A percentile compares a stretch with the other conserved stretches of the same genome.
These are phyloP conservation scores for Gonapodya sp. DNA, from an alignment of 192 early-diverging fungal species.

Conservation along the genomic window DNA sequence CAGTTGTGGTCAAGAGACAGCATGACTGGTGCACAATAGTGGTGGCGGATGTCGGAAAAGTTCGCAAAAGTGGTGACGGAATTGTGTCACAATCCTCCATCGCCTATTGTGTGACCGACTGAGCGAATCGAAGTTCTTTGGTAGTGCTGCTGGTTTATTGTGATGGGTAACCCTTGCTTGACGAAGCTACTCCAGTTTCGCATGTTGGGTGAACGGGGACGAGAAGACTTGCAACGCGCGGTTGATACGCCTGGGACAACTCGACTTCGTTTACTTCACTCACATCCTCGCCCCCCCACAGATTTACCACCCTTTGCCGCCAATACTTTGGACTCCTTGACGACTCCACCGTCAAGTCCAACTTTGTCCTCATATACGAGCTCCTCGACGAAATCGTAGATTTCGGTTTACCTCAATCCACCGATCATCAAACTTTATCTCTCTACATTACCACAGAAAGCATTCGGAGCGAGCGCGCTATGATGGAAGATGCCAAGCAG, in stretches of 20 bases:
- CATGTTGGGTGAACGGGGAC: too few relatives aligned
- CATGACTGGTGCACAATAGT: background rate
- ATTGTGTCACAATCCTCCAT: too few relatives aligned
- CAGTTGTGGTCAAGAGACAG: too few relatives aligned
- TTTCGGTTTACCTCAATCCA: conserved; percentile 82
- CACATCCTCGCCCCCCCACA: conserved; percentile 4
- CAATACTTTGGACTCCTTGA: conserved; percentile 76
- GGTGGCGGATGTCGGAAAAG: background rate
- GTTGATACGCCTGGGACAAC: too few relatives aligned
- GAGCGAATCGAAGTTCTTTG: too few relatives aligned
- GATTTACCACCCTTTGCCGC: conserved; percentile 58
- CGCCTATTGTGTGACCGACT: too few relatives aligned
- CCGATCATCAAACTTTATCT: conserved; percentile 71
- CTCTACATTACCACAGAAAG: conserved; percentile 75
- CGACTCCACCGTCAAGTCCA: conserved; percentile 73
- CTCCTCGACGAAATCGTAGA: conserved; percentile 76
- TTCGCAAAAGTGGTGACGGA: background rate
- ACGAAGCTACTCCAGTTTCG: too few relatives aligned
- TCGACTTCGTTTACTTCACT: background rate
- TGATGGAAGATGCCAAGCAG: conserved; percentile 47
- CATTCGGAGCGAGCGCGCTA: conserved; percentile 13
- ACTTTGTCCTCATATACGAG: conserved; percentile 83
- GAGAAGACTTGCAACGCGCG: background rate
- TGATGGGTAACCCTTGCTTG: too few relatives aligned
- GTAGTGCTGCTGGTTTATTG: too few relatives aligned